Percentiles rank a stretch among this genome's conserved stretches.
Evolutionary conservation across 345 rosid genomes (phyloP).

Genomic region (Streptanthus diversifolius): DNA sequence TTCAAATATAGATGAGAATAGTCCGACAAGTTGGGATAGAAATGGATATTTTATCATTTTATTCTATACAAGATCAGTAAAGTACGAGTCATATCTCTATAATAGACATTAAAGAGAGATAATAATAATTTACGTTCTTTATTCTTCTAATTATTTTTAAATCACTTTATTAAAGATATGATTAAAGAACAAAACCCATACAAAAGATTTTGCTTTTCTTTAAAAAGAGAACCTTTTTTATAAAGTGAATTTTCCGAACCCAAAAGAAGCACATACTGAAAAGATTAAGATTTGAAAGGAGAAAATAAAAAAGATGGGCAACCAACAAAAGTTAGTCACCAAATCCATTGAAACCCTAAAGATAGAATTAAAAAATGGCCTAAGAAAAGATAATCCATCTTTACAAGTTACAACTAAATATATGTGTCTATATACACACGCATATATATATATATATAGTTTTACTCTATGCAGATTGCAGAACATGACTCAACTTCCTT

Average conservation of each 20-base stretch:
- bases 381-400: constrained; percentile 24
- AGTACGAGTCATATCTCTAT: constrained; percentile 23
- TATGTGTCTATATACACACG: background rate
- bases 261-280: constrained; percentile 28
- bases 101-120: constrained; percentile 13
- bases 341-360: constrained; percentile 40
- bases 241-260: constrained; percentile 28
- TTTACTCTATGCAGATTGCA: too few relatives aligned
- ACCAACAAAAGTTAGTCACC: constrained; percentile 39
- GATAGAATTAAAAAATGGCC: constrained; percentile 9
- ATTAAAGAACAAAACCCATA: constrained; percentile 35
- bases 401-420: constrained; percentile 27
- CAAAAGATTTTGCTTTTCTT: constrained; percentile 39
- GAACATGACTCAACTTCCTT: constrained; percentile 11
- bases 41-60: constrained; percentile 10
- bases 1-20: background rate
- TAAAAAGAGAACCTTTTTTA: constrained; percentile 10
- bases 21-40: constrained; percentile 26
- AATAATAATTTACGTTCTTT: constrained; percentile 17
- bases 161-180: constrained; percentile 46
- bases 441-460: background rate
- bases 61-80: constrained; percentile 30
- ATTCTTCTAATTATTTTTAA: constrained; percentile 31
- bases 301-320: constrained; percentile 11
- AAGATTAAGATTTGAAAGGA: constrained; percentile 28